phyloP scores from a whole-genome alignment of 306 rosid genomes.

The Begonia peltatifolia region DNA sequence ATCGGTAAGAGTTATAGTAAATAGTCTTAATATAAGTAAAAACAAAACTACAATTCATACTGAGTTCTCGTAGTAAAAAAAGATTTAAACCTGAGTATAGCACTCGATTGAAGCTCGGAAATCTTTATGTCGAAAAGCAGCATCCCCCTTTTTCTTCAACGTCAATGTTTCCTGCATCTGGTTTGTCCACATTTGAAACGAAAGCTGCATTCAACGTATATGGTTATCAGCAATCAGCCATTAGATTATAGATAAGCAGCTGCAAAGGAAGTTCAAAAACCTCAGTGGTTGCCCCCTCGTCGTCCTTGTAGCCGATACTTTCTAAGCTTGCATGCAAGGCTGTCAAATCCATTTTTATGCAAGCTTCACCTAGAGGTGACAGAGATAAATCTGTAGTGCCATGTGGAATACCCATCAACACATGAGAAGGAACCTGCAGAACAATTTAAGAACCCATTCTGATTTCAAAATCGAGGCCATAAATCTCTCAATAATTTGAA shows the following conservation, averaged over 20 bases:
- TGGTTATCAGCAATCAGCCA: not conserved
- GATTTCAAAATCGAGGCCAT: conserved; percentile 3
- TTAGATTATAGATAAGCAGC: conserved; percentile 19
- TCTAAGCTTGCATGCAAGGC: conserved; percentile 82
- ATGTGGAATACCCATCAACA: conserved; percentile 73
- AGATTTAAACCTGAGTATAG: conserved; percentile 51
- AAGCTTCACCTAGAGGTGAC: conserved; percentile 81
- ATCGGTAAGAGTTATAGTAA: too few relatives aligned
- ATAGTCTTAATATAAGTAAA: too few relatives aligned
- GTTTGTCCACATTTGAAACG: conserved; percentile 99
- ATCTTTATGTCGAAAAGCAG: conserved; percentile 71
- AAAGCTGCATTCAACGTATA: conserved; percentile 40
- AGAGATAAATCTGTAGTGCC: conserved; percentile 39
- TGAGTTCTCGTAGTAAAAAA: not conserved
- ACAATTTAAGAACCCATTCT: conserved; percentile 13
- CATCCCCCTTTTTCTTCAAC: conserved; percentile 87
- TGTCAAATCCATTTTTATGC: conserved; percentile 72
- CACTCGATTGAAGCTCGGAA: conserved; percentile 55
- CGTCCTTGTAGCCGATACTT: conserved; percentile 79
- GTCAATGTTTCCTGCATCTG: conserved; percentile 88
- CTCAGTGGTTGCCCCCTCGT: conserved; percentile 92
- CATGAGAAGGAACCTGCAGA: conserved; percentile 81
- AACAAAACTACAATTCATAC: too few relatives aligned
- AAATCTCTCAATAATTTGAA: too few relatives aligned
- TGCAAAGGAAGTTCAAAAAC: conserved; percentile 66